These are phyloP conservation scores for Tuber brumale DNA, from an alignment of 495 filamentous ascomycete species.

Conservation along the genomic window DNA sequence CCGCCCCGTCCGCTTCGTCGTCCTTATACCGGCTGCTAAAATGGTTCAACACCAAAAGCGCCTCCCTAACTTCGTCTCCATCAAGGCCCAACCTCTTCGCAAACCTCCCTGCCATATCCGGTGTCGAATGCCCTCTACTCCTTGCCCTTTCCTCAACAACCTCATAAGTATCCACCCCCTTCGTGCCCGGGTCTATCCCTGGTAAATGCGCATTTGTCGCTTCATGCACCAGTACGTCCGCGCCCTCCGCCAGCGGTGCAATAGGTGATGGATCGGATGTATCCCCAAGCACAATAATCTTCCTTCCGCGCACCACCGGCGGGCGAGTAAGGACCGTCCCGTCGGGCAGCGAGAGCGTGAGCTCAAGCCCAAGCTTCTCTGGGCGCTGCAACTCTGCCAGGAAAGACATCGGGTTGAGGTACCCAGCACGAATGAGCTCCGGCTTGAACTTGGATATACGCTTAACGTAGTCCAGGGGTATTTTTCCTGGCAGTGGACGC, in stretches of 20 bases:
- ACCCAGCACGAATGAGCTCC: constrained; percentile 12
- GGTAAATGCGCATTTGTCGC: constrained; percentile 36
- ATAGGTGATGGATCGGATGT: constrained; percentile 32
- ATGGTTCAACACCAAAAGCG: constrained; percentile 32
- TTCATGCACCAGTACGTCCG: constrained; percentile 34
- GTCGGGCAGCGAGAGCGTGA: constrained; percentile 27
- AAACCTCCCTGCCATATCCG: constrained; percentile 38
- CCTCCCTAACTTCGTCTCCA: neutral
- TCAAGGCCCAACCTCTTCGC: constrained; percentile 24
- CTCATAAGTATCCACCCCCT: constrained; percentile 23
- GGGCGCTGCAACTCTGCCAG: constrained; percentile 21
- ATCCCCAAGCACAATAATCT: constrained; percentile 32
- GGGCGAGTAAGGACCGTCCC: constrained; percentile 22
- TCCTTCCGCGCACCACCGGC: constrained; percentile 18
- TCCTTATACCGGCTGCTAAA: constrained; percentile 37
- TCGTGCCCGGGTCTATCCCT: constrained; percentile 26
- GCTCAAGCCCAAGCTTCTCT: constrained; percentile 12
- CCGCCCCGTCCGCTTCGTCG: constrained; percentile 29
- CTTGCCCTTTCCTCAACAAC: constrained; percentile 18
- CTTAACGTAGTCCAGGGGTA: constrained; percentile 21
- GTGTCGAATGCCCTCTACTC: constrained; percentile 33
- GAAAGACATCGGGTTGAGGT: constrained; percentile 28
- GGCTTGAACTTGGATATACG: constrained; percentile 17
- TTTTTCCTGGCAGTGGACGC: constrained; percentile 23
- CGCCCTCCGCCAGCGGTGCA: constrained; percentile 19